Evolutionary conservation across 2,329 filamentous ascomycete species (phyloP).

Genomic region (Rachicladosporium sp.): DNA sequence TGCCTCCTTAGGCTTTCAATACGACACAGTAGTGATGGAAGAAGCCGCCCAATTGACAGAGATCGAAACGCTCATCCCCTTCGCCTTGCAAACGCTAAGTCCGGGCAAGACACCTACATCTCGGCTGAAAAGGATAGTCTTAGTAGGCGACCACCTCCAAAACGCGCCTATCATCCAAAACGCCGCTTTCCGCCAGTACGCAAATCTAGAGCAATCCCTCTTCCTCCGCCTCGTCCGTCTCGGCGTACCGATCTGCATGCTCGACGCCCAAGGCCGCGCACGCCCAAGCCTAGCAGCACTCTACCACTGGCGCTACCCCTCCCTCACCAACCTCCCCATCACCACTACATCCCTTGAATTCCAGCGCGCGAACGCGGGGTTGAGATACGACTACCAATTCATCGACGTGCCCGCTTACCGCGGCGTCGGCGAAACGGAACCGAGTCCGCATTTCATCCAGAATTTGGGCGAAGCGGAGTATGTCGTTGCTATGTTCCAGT

Average conservation of each 20-base stretch:
- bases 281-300: conserved; percentile 76
- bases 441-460: conserved; percentile 87
- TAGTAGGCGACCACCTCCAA: conserved; percentile 91
- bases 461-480: conserved; percentile 97
- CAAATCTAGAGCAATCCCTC: conserved; percentile 89
- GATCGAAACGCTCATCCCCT: conserved; percentile 89
- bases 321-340: conserved; percentile 64
- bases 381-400: conserved; percentile 91
- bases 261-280: conserved; percentile 89
- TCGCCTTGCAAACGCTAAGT: conserved; percentile 65
- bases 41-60: conserved; percentile 97
- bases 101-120: conserved; percentile 41
- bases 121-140: conserved; percentile 72
- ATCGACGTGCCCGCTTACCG: conserved; percentile 93
- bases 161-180: conserved; percentile 95
- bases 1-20: conserved; percentile 81
- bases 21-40: conserved; percentile 97
- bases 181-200: conserved; percentile 84
- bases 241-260: conserved; percentile 77
- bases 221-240: conserved; percentile 85
- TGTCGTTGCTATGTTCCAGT: conserved; percentile 87
- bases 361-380: conserved; percentile 72
- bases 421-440: conserved; percentile 75
- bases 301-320: conserved; percentile 86
- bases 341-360: conserved; percentile 62